Percentiles rank a stretch among this genome's conserved stretches.
Conservation (phyloP, 495 filamentous ascomycete species). For the Poronia punctata region DNA sequence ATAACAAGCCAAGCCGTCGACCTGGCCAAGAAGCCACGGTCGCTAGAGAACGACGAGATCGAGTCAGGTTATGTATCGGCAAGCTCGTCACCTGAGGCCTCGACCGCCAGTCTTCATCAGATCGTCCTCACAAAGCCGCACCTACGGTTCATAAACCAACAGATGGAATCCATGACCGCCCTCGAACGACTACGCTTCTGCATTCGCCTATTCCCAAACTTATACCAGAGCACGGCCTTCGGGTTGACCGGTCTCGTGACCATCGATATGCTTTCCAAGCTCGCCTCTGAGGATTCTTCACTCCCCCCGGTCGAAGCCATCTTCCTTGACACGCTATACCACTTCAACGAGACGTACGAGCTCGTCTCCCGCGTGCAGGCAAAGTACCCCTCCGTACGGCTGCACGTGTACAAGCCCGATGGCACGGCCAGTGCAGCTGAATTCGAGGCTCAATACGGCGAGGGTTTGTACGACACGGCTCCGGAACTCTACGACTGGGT, state of each 20-base stretch:
- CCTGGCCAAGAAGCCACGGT: conserved; percentile 6
- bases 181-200: conserved; percentile 87
- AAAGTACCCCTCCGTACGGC: conserved; percentile 65
- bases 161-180: conserved; percentile 70
- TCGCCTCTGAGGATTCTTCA: conserved; percentile 59
- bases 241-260: conserved; percentile 90
- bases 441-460: conserved; percentile 75
- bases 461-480: conserved; percentile 77
- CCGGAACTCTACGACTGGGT: conserved; percentile 91
- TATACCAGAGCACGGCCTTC: conserved; percentile 97
- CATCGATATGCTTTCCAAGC: conserved; percentile 87
- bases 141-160: conserved; percentile 80
- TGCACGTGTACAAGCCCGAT: conserved; percentile 86
- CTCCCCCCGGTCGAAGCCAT: conserved; percentile 72
- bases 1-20: conserved; percentile 4
- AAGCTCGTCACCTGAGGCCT: conserved; percentile 50
- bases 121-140: conserved; percentile 85
- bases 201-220: conserved; percentile 78
- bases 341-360: conserved; percentile 83
- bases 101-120: conserved; percentile 50
- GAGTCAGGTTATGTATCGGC: conserved; percentile 91
- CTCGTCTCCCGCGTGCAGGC: conserved; percentile 72
- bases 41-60: conserved; percentile 31
- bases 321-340: conserved; percentile 95
- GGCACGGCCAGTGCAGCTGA: conserved; percentile 61